Evolutionary conservation across 495 filamentous ascomycete genomes (phyloP).

Genomic region (Xylaria grammica): DNA sequence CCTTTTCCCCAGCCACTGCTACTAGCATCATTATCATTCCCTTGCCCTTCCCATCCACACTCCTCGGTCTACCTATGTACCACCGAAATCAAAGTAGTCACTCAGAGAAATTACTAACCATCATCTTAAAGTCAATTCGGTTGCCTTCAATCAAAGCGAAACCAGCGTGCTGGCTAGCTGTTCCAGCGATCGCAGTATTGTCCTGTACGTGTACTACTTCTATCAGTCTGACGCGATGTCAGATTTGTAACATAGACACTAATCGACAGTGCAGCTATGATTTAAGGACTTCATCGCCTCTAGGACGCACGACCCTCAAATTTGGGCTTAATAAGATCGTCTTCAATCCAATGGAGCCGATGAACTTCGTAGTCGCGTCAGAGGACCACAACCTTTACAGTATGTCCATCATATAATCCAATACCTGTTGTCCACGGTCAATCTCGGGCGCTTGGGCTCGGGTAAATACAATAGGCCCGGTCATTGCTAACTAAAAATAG

Average conservation of each 20-base stretch:
- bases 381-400: slow-evolving; percentile 63
- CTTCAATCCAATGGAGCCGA: slow-evolving; percentile 97
- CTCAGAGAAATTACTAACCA: not conserved
- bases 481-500: slow-evolving; percentile 2
- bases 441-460: not conserved
- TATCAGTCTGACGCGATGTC: slow-evolving; percentile 32
- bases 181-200: slow-evolving; percentile 82
- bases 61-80: not conserved
- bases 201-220: slow-evolving; percentile 55
- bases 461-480: not conserved
- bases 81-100: not conserved
- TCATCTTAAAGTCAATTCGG: slow-evolving; percentile 60
- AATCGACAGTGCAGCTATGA: slow-evolving; percentile 50
- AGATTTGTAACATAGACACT: slow-evolving; percentile 30
- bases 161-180: slow-evolving; percentile 86
- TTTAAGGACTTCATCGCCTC: slow-evolving; percentile 81
- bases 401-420: slow-evolving; percentile 3
- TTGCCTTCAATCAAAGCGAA: slow-evolving; percentile 92
- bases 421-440: not conserved
- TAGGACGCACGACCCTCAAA: slow-evolving; percentile 77
- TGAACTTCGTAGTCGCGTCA: slow-evolving; percentile 84
- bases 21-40: not conserved
- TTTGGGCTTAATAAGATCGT: slow-evolving; percentile 83
- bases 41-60: not conserved
- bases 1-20: not conserved